Conservation (phyloP, 2,329 filamentous ascomycete species). For the Pyrenochaeta sp. region DNA sequence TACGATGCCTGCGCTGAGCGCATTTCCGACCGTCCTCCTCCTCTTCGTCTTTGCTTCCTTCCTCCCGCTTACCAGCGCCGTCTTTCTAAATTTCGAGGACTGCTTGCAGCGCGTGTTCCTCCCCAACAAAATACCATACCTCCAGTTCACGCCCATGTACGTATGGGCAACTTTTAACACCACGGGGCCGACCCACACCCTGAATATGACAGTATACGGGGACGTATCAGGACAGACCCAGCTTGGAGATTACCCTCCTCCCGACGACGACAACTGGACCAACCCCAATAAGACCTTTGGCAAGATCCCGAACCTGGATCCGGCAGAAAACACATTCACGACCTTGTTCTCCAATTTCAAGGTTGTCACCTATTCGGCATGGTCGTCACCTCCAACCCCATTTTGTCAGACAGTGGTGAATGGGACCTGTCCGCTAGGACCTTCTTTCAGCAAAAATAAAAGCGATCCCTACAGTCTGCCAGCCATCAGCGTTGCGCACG, state of each 20-base stretch:
- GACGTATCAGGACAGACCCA: slow-evolving; percentile 82
- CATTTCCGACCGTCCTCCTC: slow-evolving; percentile 31
- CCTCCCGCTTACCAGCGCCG: slow-evolving; percentile 51
- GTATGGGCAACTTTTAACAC: slow-evolving; percentile 79
- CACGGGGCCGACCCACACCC: slow-evolving; percentile 65
- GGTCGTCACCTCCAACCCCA: slow-evolving; percentile 54
- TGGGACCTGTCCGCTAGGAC: slow-evolving; percentile 74
- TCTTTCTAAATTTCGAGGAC: slow-evolving; percentile 81
- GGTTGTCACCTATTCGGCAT: slow-evolving; percentile 80
- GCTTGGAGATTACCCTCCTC: slow-evolving; percentile 65
- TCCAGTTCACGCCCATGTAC: slow-evolving; percentile 82
- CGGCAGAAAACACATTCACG: slow-evolving; percentile 68
- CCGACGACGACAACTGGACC: slow-evolving; percentile 66
- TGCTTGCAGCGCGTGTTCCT: slow-evolving; percentile 69
- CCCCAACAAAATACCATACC: slow-evolving; percentile 63
- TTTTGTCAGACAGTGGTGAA: slow-evolving; percentile 71
- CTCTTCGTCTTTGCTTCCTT: slow-evolving; percentile 33
- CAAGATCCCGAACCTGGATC: slow-evolving; percentile 77
- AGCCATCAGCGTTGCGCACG: slow-evolving; percentile 75
- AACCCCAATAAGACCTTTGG: slow-evolving; percentile 70
- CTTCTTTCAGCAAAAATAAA: slow-evolving; percentile 70
- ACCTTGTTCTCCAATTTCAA: slow-evolving; percentile 77
- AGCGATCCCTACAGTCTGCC: slow-evolving; percentile 66
- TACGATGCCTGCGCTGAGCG: slow-evolving; percentile 9
- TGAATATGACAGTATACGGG: slow-evolving; percentile 85